Base-by-base conservation (phyloP, 208 protist genomes). In the Lotmaria passim region DNA sequence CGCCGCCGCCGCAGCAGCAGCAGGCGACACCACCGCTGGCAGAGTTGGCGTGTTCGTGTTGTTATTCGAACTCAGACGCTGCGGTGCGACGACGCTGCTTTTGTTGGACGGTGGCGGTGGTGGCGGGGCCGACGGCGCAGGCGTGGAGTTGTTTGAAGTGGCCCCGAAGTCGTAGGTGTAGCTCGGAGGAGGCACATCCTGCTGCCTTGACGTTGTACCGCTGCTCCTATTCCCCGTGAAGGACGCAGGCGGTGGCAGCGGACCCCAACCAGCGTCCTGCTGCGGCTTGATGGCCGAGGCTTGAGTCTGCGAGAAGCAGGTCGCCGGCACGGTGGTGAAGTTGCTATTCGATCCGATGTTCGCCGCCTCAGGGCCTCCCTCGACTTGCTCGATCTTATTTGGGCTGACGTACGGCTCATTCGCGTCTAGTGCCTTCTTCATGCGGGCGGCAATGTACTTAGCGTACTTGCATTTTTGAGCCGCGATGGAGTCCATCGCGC, bases 391-490 rank as follows among this genome's bases (percentile, higher is more conserved):
- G 1, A 73, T 44, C 63, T 69, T 75, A 63, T 93, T 93, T 11
- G 75, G 75, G 57, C 79, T 85, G 17, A 79, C 71, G 70, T 95
- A 95, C 1, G 83, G 64, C 17, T 58, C 63, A 3, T 79, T 75
- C 7, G 30, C 74, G 46, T 86, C 80, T 7, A 95, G 62, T 3
- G 83, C 75, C 53, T 89, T 90, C 61, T 93, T 92, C 82, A 95
- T 93, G 34, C 72, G 68, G 5, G 81, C 58, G 10, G 87, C 87
- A 43, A 83, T 90, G 70, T 90, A 93, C 50, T 93, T 90, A 1
- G 90, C 90, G 47, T 95, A 95, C 51, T 85, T 83, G 33, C 79
- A 85, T 68, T 91, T 91, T 58, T 92, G 74, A 24, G 70, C 74
- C 10, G 87, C 83, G 28, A 93, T 82, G 24, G 57, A 44, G 57